Evolutionary conservation across 2,329 filamentous ascomycete species (phyloP).

Genomic region (Pseudogymnoascus sp.): DNA sequence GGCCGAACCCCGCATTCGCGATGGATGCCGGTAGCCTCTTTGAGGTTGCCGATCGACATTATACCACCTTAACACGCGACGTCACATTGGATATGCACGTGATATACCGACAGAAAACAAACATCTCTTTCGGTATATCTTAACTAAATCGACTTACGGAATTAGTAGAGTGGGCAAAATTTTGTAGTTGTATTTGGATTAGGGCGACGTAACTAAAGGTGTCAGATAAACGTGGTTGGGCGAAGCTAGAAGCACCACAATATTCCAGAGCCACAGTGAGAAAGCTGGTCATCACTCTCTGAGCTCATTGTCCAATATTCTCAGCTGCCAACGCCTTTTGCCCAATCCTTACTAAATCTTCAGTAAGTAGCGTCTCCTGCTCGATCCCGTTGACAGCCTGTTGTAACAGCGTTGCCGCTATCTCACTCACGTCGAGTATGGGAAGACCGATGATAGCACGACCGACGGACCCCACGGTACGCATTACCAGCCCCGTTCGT

Average conservation of each 20-base stretch:
- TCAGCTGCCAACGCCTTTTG: conserved; percentile 6
- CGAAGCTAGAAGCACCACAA: background rate
- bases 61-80: background rate
- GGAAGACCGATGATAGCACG: conserved; percentile 26
- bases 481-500: conserved; percentile 13
- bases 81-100: background rate
- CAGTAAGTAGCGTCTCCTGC: conserved; percentile 37
- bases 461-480: conserved; percentile 18
- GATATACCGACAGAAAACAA: background rate
- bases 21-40: background rate
- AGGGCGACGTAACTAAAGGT: background rate
- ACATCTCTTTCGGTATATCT: background rate
- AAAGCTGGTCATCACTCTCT: background rate
- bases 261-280: background rate
- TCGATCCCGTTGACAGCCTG: conserved; percentile 38
- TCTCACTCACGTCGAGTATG: conserved; percentile 29
- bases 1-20: background rate
- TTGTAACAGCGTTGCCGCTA: conserved; percentile 37
- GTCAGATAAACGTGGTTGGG: background rate
- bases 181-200: background rate
- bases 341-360: conserved; percentile 36
- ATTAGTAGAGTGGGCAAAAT: too few species aligned
- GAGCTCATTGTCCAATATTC: background rate
- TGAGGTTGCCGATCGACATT: background rate
- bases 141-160: background rate